phyloP scores from a whole-genome alignment of 208 protist species.

The Trypanosoma theileri region DNA sequence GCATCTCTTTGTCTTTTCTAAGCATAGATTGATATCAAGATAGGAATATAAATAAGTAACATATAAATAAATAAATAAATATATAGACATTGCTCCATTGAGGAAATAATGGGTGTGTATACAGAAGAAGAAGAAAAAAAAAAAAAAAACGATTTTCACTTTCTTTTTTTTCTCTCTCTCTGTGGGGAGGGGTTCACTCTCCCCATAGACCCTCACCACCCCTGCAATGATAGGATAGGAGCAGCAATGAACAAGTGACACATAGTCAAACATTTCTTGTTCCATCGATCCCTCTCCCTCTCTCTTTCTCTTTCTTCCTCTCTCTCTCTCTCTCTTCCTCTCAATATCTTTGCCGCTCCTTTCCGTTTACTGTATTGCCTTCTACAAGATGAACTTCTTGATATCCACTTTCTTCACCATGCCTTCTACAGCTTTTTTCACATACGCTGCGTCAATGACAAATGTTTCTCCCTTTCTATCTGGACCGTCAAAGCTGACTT shows the following conservation, averaged over 20 bases:
- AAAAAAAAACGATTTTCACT: background rate
- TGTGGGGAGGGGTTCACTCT: too few species aligned
- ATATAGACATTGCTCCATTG: background rate
- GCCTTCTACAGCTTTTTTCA: constrained; percentile 85
- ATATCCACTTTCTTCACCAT: constrained; percentile 94
- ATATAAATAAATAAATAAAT: background rate
- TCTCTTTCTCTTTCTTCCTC: constrained; percentile 1
- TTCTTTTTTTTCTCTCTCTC: background rate
- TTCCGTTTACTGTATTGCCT: background rate
- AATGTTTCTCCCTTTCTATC: constrained; percentile 85
- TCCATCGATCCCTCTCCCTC: background rate
- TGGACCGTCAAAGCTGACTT: constrained; percentile 93
- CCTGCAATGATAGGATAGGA: too few species aligned
- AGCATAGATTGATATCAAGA: background rate
- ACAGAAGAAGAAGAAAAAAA: background rate
- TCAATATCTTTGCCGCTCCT: background rate
- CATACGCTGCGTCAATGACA: constrained; percentile 86
- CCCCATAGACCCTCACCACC: too few species aligned
- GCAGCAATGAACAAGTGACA: too few species aligned
- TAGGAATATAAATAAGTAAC: background rate
- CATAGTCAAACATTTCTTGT: background rate
- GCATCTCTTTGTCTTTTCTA: background rate
- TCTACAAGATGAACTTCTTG: constrained; percentile 91
- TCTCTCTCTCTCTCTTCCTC: constrained; percentile 3
- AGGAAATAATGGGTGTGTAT: background rate